phyloP scores from a whole-genome alignment of 441 rosid species.

The Geranium incanum region DNA sequence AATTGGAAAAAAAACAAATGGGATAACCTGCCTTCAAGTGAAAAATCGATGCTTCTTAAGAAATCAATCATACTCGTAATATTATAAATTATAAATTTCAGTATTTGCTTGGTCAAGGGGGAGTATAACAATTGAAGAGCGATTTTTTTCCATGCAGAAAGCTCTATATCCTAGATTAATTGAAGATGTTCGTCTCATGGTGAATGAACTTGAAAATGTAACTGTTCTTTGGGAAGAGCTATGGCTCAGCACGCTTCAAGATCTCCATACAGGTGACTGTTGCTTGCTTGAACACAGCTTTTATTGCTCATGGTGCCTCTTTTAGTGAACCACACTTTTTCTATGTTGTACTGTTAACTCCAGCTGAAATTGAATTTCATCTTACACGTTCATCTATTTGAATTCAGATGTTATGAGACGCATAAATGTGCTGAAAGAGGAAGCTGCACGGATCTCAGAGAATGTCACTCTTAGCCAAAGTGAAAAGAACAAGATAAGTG shows the following conservation, averaged over 20 bases:
- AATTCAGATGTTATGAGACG: constrained; percentile 83
- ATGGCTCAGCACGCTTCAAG: constrained; percentile 98
- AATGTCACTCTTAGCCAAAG: constrained; percentile 77
- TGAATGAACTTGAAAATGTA: constrained; percentile 83
- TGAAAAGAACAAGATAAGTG: constrained; percentile 89
- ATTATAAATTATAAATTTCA: neutral
- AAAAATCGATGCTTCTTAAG: neutral
- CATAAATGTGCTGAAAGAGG: constrained; percentile 83
- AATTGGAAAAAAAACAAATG: neutral
- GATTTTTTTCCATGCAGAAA: constrained; percentile 48
- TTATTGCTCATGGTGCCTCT: constrained; percentile 18
- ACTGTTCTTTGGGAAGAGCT: constrained; percentile 99
- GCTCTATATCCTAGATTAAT: constrained; percentile 81
- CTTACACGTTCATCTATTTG: constrained; percentile 10
- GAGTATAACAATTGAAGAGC: constrained; percentile 21
- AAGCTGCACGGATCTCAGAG: constrained; percentile 84
- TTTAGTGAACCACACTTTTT: constrained; percentile 15
- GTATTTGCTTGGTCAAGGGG: constrained; percentile 13
- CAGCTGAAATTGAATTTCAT: constrained; percentile 7
- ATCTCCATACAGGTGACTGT: constrained; percentile 81
- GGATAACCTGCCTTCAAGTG: neutral
- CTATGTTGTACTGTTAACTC: constrained; percentile 13
- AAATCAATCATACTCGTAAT: neutral
- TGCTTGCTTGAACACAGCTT: constrained; percentile 18
- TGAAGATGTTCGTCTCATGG: constrained; percentile 96